Conservation (phyloP, 2,329 filamentous ascomycete species). For the Neofusicoccum sp. region DNA sequence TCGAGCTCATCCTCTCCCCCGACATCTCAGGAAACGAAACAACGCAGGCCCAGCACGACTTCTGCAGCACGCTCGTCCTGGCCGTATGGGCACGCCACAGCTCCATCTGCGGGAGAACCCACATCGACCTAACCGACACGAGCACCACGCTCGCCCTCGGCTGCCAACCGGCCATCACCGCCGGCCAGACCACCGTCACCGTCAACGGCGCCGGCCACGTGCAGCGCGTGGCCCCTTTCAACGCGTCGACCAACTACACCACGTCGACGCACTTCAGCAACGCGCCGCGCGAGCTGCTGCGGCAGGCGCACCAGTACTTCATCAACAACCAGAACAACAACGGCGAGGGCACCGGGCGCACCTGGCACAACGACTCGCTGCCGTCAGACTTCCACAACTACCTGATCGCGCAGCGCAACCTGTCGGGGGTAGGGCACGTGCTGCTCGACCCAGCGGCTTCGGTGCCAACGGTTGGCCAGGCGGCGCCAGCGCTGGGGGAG, state of each 20-base stretch:
- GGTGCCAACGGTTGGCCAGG: slow-evolving; percentile 32
- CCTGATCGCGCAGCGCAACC: slow-evolving; percentile 39
- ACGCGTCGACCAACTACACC: neutral
- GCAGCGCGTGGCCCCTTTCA: no score
- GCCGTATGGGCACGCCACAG: no score
- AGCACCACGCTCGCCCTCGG: no score
- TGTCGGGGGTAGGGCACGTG: no score
- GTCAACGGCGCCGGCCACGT: neutral
- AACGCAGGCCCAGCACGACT: no score
- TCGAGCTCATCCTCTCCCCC: neutral
- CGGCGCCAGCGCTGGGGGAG: slow-evolving; percentile 24
- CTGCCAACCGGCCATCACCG: neutral
- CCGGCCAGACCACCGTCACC: neutral
- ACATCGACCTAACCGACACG: no score
- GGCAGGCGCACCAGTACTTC: slow-evolving; percentile 27
- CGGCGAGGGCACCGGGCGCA: neutral
- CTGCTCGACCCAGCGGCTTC: slow-evolving; percentile 38
- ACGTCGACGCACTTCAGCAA: slow-evolving; percentile 26
- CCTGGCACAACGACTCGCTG: slow-evolving; percentile 51
- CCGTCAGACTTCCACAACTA: slow-evolving; percentile 50
- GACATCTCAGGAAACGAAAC: neutral
- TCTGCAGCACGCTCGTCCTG: no score
- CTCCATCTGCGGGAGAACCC: no score
- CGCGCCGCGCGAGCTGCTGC: slow-evolving; percentile 25
- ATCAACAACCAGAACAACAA: slow-evolving; percentile 14